Conservation (phyloP, 768 basidiomycete genomes). For the Podaxis mareebaensis region DNA sequence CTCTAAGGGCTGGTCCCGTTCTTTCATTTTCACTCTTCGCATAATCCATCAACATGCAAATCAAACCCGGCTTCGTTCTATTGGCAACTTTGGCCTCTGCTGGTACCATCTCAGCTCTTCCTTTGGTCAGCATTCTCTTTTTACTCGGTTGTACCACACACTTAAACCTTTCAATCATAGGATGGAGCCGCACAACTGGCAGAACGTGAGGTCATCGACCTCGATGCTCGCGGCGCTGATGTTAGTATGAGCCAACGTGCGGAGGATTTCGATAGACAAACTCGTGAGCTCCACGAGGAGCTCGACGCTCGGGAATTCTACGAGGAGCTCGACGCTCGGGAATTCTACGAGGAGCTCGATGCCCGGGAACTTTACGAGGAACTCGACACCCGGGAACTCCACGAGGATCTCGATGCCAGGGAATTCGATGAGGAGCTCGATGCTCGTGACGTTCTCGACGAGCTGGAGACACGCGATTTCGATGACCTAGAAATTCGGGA, state of each 20-base stretch:
- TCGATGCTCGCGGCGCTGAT: not conserved
- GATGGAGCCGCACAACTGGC: not conserved
- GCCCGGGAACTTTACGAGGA: not conserved
- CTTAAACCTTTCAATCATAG: not conserved
- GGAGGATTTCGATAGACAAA: not conserved
- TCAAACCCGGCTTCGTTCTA: conserved; percentile 3
- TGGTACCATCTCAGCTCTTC: not conserved
- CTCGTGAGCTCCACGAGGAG: not conserved
- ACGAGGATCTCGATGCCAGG: too few species aligned
- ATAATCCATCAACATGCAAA: conserved; percentile 2
- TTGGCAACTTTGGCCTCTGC: not conserved
- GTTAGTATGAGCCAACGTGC: not conserved
- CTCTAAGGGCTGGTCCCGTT: conserved; percentile 5
- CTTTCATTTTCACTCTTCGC: not conserved
- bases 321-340: too few species aligned
- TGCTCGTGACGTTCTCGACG: too few species aligned
- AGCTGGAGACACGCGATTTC: not conserved
- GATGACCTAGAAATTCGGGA: not conserved
- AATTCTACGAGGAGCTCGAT: not conserved
- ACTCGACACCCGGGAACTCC: too few species aligned
- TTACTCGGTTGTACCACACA: not conserved
- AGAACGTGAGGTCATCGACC: not conserved
- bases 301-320: not conserved
- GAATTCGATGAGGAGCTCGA: too few species aligned
- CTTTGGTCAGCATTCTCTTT: not conserved